These are phyloP conservation scores for Kuraishia hungarica DNA, from an alignment of 805 yeast species.

Conservation along the genomic window DNA sequence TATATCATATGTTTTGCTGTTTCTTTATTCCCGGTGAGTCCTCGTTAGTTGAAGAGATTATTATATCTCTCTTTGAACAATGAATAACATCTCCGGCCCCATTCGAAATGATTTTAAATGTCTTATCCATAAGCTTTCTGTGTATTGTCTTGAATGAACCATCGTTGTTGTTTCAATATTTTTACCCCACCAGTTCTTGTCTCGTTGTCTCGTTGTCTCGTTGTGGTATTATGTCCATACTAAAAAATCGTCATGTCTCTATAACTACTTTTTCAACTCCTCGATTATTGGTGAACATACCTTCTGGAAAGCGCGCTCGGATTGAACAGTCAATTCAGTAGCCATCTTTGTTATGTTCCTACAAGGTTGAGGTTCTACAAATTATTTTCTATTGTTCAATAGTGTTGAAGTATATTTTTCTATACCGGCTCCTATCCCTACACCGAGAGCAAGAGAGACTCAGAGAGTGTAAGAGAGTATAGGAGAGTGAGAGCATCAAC, in stretches of 20 bases:
- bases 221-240: background rate
- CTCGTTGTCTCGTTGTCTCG: background rate
- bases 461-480: background rate
- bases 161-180: too few species aligned
- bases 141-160: too few species aligned
- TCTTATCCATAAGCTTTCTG: too few species aligned
- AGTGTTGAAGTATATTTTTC: background rate
- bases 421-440: background rate
- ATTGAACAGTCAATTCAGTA: conserved; percentile 99
- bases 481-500: background rate
- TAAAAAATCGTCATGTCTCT: background rate
- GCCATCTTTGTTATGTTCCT: conserved; percentile 60
- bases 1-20: background rate
- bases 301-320: conserved; percentile 99
- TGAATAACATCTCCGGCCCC: too few species aligned
- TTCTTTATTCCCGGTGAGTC: background rate
- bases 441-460: background rate
- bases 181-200: background rate
- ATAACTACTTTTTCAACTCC: background rate
- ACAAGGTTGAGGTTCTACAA: conserved; percentile 1
- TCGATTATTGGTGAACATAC: conserved; percentile 39
- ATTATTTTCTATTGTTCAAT: background rate
- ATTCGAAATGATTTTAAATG: too few species aligned
- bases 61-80: too few species aligned
- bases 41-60: too few species aligned